Base-by-base conservation (phyloP, 495 filamentous ascomycete species). In the Penicillium chermesinum region DNA sequence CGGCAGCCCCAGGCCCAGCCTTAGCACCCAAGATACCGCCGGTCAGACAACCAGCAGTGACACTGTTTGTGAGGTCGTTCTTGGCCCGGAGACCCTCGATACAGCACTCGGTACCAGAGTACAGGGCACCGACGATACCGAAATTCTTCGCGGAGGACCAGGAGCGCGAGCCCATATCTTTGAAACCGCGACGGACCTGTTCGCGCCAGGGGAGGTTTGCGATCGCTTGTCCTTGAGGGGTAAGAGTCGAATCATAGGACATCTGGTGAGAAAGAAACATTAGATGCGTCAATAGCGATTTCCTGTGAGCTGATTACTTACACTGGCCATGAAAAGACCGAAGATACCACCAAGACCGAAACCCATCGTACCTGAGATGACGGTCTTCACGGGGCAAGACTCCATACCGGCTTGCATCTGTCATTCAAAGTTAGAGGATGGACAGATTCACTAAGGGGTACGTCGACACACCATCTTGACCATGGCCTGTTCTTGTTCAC, bases 131-230 rank as follows among this genome's bases (percentile, higher is more conserved):
- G 37, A 98, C 85, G 37, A 86, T 79, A 19, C 87, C 94, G 69
- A 98, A 98, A 67, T 95, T 96, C 72, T 94, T 94, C 14, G 90
- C 93, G 5, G 85, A 87, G 58, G 83, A 86, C 69, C 74, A 93
- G 13, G 87, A 87, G 9, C 91, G 82, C 36, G 76, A 55, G 39
- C 91, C 91, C 89, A 97, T 96, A 66, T 98, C 93, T 57, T 85
- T 88, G 74, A 98, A 91, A 18, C 93, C 93, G 62, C 71, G 64
- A 43, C 78, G 80, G 18, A 97, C 70, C 68, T 96, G 93, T 61
- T 96, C 77, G 17, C 81, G 77, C 46, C 89, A 72, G 39, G 93
- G 91, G 27, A 98, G 81, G 36, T 81, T 76, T 48, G 79, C 60
- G 54, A 94, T 75, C 44, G 80, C 75, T 43, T 74, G 65, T 37